Evolutionary conservation across 805 yeast genomes (phyloP).

Genomic region (Starmerella apis): DNA sequence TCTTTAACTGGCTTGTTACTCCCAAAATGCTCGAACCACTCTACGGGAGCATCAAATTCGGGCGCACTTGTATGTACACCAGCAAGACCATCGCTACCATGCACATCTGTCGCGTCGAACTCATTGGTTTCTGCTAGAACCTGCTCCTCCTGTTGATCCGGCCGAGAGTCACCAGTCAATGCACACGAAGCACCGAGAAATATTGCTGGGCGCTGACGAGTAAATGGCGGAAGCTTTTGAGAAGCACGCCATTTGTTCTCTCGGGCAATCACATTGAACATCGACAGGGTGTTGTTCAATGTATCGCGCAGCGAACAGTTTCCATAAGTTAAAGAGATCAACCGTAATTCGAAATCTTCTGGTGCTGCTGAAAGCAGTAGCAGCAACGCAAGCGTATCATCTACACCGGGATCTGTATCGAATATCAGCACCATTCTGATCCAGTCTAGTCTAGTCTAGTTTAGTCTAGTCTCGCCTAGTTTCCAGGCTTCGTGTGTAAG

Average conservation of each 20-base stretch:
- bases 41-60: constrained; percentile 30
- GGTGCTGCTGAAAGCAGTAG: constrained; percentile 30
- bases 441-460: not conserved
- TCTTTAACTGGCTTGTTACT: not conserved
- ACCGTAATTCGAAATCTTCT: constrained; percentile 25
- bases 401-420: constrained; percentile 39
- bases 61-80: constrained; percentile 33
- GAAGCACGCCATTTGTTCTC: constrained; percentile 28
- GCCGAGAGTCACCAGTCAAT: constrained; percentile 10
- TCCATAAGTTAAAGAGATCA: constrained; percentile 34
- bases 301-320: constrained; percentile 32
- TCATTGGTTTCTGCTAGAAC: constrained; percentile 14
- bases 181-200: constrained; percentile 30
- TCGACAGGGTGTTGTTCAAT: constrained; percentile 31
- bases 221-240: constrained; percentile 23
- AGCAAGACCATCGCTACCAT: constrained; percentile 36
- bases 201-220: constrained; percentile 30
- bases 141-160: constrained; percentile 17
- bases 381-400: constrained; percentile 35
- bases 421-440: constrained; percentile 27
- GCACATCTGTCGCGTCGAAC: constrained; percentile 34
- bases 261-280: constrained; percentile 31
- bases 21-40: constrained; percentile 27
- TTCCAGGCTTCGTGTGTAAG: too few species aligned
- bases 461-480: too few species aligned